A percentile compares a stretch with the other conserved stretches of the same genome.
phyloP scores from a whole-genome alignment of 225 moss, liverwort and hornwort genomes.

The Takakia lepidozioides region DNA sequence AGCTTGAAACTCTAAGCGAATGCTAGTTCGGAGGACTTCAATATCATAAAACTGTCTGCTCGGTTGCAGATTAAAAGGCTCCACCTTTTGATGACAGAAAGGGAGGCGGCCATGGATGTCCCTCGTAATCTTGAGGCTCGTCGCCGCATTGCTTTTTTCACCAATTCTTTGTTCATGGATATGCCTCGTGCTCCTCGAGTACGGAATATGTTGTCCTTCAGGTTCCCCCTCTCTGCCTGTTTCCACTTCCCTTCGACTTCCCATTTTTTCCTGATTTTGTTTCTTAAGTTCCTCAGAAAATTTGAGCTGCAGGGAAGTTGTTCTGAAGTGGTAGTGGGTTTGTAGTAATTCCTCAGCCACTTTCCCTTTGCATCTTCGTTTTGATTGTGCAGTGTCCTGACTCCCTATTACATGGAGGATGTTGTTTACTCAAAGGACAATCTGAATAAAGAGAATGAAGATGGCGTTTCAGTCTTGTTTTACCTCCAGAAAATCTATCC shows the following conservation, averaged over 20 bases:
- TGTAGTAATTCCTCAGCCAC: too few species aligned
- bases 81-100: conserved; percentile 76
- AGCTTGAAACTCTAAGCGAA: too few species aligned
- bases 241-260: too few species aligned
- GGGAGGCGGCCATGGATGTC: conserved; percentile 83
- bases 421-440: conserved; percentile 78
- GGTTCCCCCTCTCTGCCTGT: too few species aligned
- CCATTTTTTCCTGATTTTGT: too few species aligned
- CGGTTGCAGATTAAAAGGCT: conserved; percentile 70
- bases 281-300: too few species aligned
- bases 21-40: too few species aligned
- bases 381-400: conserved; percentile 58
- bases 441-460: conserved; percentile 86
- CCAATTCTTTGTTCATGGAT: conserved; percentile 91
- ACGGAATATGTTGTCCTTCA: conserved; percentile 86
- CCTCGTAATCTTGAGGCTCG: conserved; percentile 88
- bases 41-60: neutral
- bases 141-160: conserved; percentile 87
- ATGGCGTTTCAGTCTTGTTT: conserved; percentile 88
- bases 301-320: too few species aligned
- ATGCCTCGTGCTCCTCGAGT: conserved; percentile 96
- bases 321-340: too few species aligned
- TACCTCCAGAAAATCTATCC: conserved; percentile 96
- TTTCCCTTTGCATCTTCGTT: neutral
- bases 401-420: conserved; percentile 86